Evolutionary conservation across 1,139 yeast species (phyloP), one percentile per base, ranked within the genome.

Genomic region (Starmera stellimalicola): DNA sequence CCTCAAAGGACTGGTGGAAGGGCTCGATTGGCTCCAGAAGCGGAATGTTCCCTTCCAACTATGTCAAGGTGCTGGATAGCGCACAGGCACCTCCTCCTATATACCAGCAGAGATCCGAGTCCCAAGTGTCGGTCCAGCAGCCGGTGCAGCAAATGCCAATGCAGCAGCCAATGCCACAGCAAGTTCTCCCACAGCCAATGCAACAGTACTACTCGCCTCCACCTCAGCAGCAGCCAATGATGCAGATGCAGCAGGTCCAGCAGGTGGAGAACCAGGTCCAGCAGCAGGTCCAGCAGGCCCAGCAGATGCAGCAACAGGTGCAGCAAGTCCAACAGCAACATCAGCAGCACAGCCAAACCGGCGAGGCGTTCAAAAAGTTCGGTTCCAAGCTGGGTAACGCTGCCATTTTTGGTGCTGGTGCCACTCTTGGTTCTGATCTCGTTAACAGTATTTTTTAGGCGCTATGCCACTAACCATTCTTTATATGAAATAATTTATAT

Each of bases 401-500:
- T 6, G 94, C 94, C 19, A 75, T 88, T 39, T 88, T 85, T 47
- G 97, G 97, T 58, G 97, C 96, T 16, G 98, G 98, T 65, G 95
- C 97, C 27, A 81, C 96, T 2, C 67, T 88, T 35, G 97, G 98
- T 50, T 70, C 91, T 33, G 91, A 88, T 51, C 45, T 91, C 36
- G 85, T 91, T 42, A 80, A 88, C 60, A 74, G 87, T 30, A 87
- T 88, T 40, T 83, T 87, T 47, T 85, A 68, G 54, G 9, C 11
- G 8, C 23, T 20, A 11, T 20, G 23, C 11, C 23, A 20, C n/a
- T n/a, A n/a, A n/a, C n/a, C n/a, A n/a, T n/a, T n/a, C n/a, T n/a
- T n/a, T n/a, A n/a, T n/a, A n/a, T n/a, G n/a, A n/a, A n/a, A n/a
- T n/a, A n/a, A n/a, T n/a, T n/a, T n/a, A n/a, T n/a, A n/a, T n/a